These are phyloP conservation scores for Musa balbisiana DNA, from an alignment of 202 grass and related monocot genomes.

Conservation along the genomic window DNA sequence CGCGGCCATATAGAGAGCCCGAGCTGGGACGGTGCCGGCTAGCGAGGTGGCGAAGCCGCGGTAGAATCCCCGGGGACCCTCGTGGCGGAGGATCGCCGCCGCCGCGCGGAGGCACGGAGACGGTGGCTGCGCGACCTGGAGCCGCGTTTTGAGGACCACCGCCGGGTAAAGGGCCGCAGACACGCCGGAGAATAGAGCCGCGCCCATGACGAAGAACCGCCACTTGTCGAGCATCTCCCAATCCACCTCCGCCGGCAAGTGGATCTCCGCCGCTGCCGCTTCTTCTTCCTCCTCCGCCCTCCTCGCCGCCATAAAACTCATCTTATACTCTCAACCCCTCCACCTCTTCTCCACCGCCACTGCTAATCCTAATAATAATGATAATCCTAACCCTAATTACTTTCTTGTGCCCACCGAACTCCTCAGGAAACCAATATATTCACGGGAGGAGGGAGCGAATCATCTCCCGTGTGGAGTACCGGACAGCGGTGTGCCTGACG, in stretches of 20 bases:
- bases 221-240: slow-evolving; percentile 8
- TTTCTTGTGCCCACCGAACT: no score
- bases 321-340: background rate
- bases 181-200: background rate
- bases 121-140: background rate
- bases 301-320: background rate
- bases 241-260: slow-evolving; percentile 2
- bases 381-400: no score
- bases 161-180: slow-evolving; percentile 2
- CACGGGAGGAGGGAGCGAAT: no score
- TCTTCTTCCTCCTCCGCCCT: background rate
- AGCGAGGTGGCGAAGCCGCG: background rate
- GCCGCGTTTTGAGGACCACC: background rate
- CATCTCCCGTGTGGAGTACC: no score
- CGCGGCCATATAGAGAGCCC: background rate
- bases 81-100: background rate
- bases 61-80: background rate
- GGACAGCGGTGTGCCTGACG: no score
- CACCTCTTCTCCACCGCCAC: no score
- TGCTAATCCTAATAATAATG: no score
- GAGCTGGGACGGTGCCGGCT: slow-evolving; percentile 1
- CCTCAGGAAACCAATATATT: no score
- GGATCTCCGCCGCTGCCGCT: background rate
- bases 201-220: slow-evolving; percentile 1
- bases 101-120: slow-evolving; percentile 3